Evolutionary conservation across 1,139 yeast species (phyloP).

Genomic region (Maudiozyma humilis): DNA sequence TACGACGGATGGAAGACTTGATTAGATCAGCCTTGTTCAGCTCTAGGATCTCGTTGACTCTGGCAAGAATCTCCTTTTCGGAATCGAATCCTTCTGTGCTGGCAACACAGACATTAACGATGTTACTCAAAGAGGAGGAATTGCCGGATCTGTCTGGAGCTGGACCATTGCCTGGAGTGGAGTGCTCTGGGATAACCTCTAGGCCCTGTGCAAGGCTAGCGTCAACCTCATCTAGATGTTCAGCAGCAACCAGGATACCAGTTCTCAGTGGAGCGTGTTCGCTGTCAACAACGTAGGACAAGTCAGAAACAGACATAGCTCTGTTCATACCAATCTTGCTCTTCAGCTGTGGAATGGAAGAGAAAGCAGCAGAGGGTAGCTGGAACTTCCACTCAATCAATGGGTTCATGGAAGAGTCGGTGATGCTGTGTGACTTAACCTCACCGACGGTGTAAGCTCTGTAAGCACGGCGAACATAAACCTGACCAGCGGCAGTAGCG

Average conservation of each 20-base stretch:
- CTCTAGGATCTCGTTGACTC: constrained; percentile 56
- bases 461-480: constrained; percentile 92
- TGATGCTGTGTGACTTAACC: constrained; percentile 48
- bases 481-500: constrained; percentile 93
- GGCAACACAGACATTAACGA: constrained; percentile 70
- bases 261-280: constrained; percentile 59
- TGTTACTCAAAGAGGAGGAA: constrained; percentile 50
- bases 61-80: constrained; percentile 60
- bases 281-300: constrained; percentile 72
- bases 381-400: constrained; percentile 86
- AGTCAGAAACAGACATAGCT: constrained; percentile 87
- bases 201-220: constrained; percentile 72
- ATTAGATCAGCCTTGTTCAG: constrained; percentile 64
- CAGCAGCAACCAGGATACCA: constrained; percentile 79
- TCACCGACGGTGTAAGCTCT: constrained; percentile 88
- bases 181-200: constrained; percentile 51
- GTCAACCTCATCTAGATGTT: constrained; percentile 82
- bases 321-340: constrained; percentile 52
- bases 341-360: constrained; percentile 50
- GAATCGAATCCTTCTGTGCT: constrained; percentile 64
- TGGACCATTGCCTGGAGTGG: constrained; percentile 34
- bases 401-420: constrained; percentile 37
- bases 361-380: constrained; percentile 72
- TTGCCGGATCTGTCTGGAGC: constrained; percentile 40
- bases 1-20: constrained; percentile 74